Base-by-base conservation (phyloP, 2,329 filamentous ascomycete species). In the Alternaria brassicicola region DNA sequence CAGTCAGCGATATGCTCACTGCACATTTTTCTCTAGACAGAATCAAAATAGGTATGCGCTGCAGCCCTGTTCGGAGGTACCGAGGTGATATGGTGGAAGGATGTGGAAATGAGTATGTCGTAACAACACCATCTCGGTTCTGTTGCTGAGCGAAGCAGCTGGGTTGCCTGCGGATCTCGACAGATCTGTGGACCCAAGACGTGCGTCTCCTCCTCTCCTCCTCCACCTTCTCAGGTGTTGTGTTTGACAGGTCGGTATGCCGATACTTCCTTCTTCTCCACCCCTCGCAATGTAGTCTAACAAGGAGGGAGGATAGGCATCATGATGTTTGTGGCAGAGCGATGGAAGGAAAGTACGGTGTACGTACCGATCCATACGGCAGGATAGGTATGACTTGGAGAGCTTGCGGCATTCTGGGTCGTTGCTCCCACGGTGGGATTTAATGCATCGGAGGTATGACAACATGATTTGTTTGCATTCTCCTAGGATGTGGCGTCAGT, bases 391-490 rank as follows among this genome's bases (percentile, higher is more conserved):
- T 28, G 87, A 85, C 80, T 97, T 98, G 59, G 93, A 93, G 53
- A 97, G 79, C 71, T 87, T 82, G 56, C 95, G 89, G 76, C 95
- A 99, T 72, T 92, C 88, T 61, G 91, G 85, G 64, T 95, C 90
- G 75, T 98, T 98, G 69, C 91, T 86, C 23, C 95, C 95, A 67
- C 88, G 87, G 63, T 89, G 88, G 62, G 86, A 89, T 76, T 93
- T 95, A 75, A 99, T 89, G 78, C 95, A 99, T 57, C 86, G 84
- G 46, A 99, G 85, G 74, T 99, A 99, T 51, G 84, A 84, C 57
- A 85, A 85, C 87, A 98, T 98, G 65, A 96, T 86, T 57, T 89
- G 83, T 77, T 94, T 97, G 84, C 95, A 99, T 82, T 99, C 95
- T 72, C 92, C 92, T 95, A 64, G 59, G 62, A 69, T 67, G 59